These are phyloP conservation scores for Penicillium desertorum DNA, from an alignment of 495 filamentous ascomycete genomes.

Conservation along the genomic window DNA sequence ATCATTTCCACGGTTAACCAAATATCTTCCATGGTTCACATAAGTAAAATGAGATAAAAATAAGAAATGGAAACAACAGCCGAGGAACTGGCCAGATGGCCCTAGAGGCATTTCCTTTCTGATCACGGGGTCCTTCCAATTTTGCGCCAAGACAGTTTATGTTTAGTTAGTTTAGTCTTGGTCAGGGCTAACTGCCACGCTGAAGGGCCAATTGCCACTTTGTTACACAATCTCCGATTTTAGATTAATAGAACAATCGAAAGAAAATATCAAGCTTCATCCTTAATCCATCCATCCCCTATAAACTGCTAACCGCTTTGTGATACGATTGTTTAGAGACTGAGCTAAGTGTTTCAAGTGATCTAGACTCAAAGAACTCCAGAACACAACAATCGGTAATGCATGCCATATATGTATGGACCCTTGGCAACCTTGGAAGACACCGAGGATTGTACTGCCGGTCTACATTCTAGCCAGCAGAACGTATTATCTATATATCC, in stretches of 20 bases:
- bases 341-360: neutral
- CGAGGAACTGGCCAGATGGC: conserved; percentile 4
- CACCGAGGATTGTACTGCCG: neutral
- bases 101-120: neutral
- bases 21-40: neutral
- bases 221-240: neutral
- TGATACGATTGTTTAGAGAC: neutral
- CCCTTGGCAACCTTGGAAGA: too few relatives aligned
- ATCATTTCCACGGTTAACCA: neutral
- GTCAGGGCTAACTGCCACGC: conserved; percentile 6
- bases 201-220: neutral
- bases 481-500: neutral
- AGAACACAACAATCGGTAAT: neutral
- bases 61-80: conserved; percentile 15
- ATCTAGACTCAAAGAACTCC: too few relatives aligned
- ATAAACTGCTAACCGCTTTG: neutral
- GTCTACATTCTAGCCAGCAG: neutral
- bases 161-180: neutral
- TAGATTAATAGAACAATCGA: neutral
- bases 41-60: neutral
- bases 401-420: neutral
- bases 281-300: neutral
- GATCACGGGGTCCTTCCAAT: conserved; percentile 17
- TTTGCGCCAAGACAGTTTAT: conserved; percentile 1
- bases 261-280: neutral